These are phyloP conservation scores for Fusarium tupiense DNA, from an alignment of 2,329 filamentous ascomycete species.

Conservation along the genomic window DNA sequence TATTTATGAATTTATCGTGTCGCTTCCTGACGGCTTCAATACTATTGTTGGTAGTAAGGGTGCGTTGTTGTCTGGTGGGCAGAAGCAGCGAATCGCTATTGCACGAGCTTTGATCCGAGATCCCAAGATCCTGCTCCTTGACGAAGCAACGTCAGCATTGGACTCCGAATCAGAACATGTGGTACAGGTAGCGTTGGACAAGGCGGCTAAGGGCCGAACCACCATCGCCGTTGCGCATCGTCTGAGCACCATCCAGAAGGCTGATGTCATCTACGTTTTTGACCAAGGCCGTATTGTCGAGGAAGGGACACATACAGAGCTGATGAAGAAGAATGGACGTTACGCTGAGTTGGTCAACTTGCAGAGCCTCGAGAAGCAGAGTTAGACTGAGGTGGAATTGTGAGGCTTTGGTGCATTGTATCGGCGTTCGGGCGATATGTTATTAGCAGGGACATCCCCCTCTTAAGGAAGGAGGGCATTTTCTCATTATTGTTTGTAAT, in stretches of 20 bases:
- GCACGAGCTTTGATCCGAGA: slow-evolving; percentile 91
- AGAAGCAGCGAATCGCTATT: slow-evolving; percentile 95
- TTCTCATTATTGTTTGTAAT: slow-evolving; percentile 14
- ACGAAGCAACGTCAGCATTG: slow-evolving; percentile 82
- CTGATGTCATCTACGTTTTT: slow-evolving; percentile 96
- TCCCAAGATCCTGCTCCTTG: slow-evolving; percentile 85
- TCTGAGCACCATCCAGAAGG: slow-evolving; percentile 91
- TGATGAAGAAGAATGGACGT: slow-evolving; percentile 75
- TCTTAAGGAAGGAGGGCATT: background rate
- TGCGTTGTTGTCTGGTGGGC: slow-evolving; percentile 84
- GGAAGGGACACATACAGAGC: slow-evolving; percentile 78
- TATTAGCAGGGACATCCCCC: background rate
- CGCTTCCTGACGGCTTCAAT: slow-evolving; percentile 84
- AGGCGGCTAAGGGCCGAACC: slow-evolving; percentile 83
- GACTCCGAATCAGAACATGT: slow-evolving; percentile 82
- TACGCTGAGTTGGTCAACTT: slow-evolving; percentile 84
- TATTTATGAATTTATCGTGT: slow-evolving; percentile 91
- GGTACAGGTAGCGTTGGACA: slow-evolving; percentile 82
- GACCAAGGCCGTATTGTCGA: slow-evolving; percentile 89
- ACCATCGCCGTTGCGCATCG: slow-evolving; percentile 96
- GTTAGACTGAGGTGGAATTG: slow-evolving; percentile 29
- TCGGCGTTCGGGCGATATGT: slow-evolving; percentile 23
- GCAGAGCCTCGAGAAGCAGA: slow-evolving; percentile 76
- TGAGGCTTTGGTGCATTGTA: slow-evolving; percentile 15
- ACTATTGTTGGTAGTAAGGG: slow-evolving; percentile 91